phyloP scores from a whole-genome alignment of 139 green algal species.

The Spirogloea muscicola region DNA sequence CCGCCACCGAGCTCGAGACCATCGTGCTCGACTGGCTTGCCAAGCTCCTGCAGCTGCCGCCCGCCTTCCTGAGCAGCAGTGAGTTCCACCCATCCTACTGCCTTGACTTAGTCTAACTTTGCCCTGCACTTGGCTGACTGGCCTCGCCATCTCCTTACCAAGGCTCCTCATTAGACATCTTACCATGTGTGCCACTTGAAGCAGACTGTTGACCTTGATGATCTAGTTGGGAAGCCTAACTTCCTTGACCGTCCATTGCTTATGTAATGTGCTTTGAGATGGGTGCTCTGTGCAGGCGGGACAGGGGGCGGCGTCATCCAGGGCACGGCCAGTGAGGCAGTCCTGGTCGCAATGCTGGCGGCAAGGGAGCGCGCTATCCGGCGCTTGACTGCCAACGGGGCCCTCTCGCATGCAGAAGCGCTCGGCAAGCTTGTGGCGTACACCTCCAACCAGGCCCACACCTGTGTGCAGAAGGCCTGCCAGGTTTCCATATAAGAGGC shows the following conservation, averaged over 20 bases:
- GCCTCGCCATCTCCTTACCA: no score
- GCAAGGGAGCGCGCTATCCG: constrained; percentile 41
- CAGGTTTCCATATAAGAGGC: constrained; percentile 62
- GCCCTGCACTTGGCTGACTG: no score
- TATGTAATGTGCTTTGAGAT: no score
- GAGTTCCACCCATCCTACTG: no score
- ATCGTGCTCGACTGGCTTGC: constrained; percentile 80
- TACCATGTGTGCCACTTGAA: no score
- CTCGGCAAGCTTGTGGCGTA: constrained; percentile 60
- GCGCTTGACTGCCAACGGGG: not conserved
- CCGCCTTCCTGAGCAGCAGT: constrained; percentile 58
- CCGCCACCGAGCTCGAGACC: constrained; percentile 78
- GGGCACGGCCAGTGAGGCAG: constrained; percentile 52
- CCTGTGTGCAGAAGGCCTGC: constrained; percentile 70
- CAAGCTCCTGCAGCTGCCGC: constrained; percentile 66
- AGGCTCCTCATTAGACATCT: no score
- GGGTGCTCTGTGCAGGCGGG: constrained; percentile 11
- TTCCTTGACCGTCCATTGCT: no score
- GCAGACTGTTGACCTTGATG: no score
- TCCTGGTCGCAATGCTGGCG: constrained; percentile 73
- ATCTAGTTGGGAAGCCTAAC: no score
- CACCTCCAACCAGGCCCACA: constrained; percentile 68
- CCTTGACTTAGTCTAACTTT: no score
- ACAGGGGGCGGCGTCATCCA: constrained; percentile 68
- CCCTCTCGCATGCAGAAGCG: not conserved